phyloP scores from a whole-genome alignment of 1,139 yeast species.

The Hansenula sp. region DNA sequence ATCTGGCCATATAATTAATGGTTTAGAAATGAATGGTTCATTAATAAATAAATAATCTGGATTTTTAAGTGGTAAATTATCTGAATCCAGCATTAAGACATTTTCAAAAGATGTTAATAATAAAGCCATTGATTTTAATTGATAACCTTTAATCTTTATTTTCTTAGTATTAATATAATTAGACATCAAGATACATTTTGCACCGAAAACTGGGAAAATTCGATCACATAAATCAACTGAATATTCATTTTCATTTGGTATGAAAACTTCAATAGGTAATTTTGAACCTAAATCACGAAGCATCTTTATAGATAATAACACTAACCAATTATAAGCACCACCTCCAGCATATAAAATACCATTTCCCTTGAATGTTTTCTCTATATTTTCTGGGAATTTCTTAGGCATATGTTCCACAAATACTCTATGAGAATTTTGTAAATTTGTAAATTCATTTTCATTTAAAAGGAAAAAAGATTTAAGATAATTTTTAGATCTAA shows the following conservation, averaged over 20 bases:
- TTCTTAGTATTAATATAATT: conserved; percentile 30
- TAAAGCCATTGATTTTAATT: conserved; percentile 55
- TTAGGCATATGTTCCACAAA: conserved; percentile 16
- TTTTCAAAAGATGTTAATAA: conserved; percentile 69
- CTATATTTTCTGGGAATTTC: conserved; percentile 14
- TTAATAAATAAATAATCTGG: conserved; percentile 51
- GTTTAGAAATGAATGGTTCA: conserved; percentile 47
- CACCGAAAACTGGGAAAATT: conserved; percentile 46
- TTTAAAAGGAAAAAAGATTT: conserved; percentile 13
- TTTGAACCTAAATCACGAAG: conserved; percentile 59
- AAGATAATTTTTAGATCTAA: conserved; percentile 19
- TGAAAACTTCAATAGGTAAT: conserved; percentile 57
- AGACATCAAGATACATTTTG: conserved; percentile 48
- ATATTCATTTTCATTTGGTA: conserved; percentile 48
- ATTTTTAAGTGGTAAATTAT: conserved; percentile 56
- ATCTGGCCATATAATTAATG: conserved; percentile 76
- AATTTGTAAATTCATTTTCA: conserved; percentile 8
- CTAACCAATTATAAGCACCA: conserved; percentile 69
- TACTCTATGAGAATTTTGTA: conserved; percentile 16
- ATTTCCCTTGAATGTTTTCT: conserved; percentile 37
- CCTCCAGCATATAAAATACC: conserved; percentile 86
- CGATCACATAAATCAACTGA: conserved; percentile 49
- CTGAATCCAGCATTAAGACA: conserved; percentile 68
- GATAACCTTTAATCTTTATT: conserved; percentile 45
- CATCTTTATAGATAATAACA: conserved; percentile 59